These are phyloP conservation scores for Microbotryum lychnidis-dioicae DNA, from an alignment of 1,284 basidiomycete species.

Conservation along the genomic window DNA sequence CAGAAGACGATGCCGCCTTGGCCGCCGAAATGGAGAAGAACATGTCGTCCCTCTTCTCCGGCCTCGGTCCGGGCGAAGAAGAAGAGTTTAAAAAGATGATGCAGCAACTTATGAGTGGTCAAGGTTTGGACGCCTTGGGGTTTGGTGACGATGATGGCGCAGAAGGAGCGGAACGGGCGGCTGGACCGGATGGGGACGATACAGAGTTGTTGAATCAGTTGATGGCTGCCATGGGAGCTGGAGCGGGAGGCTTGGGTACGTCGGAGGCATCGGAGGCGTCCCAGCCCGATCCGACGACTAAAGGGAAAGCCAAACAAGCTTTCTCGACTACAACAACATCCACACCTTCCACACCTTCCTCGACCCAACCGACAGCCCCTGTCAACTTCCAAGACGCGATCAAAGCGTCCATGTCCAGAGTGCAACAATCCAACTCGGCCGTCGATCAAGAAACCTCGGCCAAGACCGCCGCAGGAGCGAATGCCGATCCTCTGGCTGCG, in stretches of 20 bases:
- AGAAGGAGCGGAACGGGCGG: no score
- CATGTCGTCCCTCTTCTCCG: conserved; percentile 77
- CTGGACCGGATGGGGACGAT: no score
- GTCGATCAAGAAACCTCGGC: conserved; percentile 40
- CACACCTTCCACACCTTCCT: conserved; percentile 7
- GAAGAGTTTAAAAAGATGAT: conserved; percentile 23
- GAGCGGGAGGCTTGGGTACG: conserved; percentile 9
- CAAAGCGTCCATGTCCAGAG: conserved; percentile 66
- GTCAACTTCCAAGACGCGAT: conserved; percentile 67
- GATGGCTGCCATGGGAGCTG: conserved; percentile 16
- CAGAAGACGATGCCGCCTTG: conserved; percentile 48
- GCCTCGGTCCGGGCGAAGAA: conserved; percentile 46
- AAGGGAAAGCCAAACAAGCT: conserved; percentile 21
- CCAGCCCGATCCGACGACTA: not conserved
- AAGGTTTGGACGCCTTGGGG: no score
- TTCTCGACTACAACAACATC: conserved; percentile 6
- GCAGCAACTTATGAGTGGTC: conserved; percentile 1
- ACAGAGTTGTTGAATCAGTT: conserved; percentile 45
- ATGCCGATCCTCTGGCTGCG: conserved; percentile 41
- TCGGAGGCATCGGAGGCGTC: conserved; percentile 3
- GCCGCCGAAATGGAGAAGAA: conserved; percentile 62
- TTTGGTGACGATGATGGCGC: no score
- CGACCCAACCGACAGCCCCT: conserved; percentile 11
- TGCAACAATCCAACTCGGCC: conserved; percentile 60
- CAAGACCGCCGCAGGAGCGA: conserved; percentile 42